These are phyloP conservation scores for Grosmannia serpens DNA, from an alignment of 2,329 filamentous ascomycete species.

Conservation along the genomic window DNA sequence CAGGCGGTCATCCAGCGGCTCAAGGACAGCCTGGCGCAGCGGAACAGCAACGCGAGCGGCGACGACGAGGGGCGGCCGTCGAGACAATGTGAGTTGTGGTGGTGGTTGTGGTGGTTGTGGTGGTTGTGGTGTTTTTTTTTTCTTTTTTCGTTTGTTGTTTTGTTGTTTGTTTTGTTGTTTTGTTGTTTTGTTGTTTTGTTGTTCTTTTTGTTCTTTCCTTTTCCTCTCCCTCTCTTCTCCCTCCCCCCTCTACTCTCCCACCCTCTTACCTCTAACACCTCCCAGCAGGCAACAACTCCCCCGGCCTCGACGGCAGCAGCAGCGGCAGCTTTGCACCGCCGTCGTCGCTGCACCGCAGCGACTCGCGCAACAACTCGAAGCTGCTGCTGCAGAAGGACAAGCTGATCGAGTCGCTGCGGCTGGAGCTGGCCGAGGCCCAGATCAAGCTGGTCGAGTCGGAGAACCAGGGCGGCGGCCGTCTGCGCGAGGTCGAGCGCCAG, in stretches of 20 bases:
- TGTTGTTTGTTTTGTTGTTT: not conserved
- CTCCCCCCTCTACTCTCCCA: not conserved
- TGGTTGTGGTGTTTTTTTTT: not conserved
- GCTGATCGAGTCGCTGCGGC: slow-evolving; percentile 79
- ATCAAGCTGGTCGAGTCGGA: slow-evolving; percentile 93
- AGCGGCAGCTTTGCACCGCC: slow-evolving; percentile 70
- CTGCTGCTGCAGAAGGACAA: slow-evolving; percentile 92
- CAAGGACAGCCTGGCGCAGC: slow-evolving; percentile 78
- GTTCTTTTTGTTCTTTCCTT: not conserved
- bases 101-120: too few species aligned
- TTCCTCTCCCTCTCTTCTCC: not conserved
- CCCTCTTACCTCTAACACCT: not conserved
- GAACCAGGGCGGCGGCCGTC: slow-evolving; percentile 76
- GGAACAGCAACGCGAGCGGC: slow-evolving; percentile 35
- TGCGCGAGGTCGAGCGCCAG: slow-evolving; percentile 82
- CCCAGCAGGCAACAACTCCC: slow-evolving; percentile 40
- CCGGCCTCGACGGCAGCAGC: slow-evolving; percentile 44
- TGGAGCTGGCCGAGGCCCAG: slow-evolving; percentile 89
- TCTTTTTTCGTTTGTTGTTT: not conserved
- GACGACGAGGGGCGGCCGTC: slow-evolving; percentile 47
- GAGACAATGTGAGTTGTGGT: slow-evolving; percentile 38
- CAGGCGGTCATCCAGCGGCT: slow-evolving; percentile 80
- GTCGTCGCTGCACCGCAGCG: slow-evolving; percentile 72
- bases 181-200: not conserved
- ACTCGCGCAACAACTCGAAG: slow-evolving; percentile 81